phyloP scores from a whole-genome alignment of 2,329 filamentous ascomycete species.

The Paraphaeosphaeria sporulosa region DNA sequence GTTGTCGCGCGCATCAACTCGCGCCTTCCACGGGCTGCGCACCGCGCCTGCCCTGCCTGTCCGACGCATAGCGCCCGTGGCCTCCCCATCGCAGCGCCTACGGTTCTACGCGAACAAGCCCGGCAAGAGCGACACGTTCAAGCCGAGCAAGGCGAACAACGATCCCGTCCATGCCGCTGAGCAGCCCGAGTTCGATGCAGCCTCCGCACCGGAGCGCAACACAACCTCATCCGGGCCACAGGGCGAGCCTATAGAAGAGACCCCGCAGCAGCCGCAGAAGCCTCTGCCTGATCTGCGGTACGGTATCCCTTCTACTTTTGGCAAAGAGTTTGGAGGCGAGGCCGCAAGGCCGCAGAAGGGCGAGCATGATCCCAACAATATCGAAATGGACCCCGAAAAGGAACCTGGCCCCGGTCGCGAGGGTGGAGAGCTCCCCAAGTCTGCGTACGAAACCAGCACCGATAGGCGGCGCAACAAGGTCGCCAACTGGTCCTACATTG shows the following conservation, averaged over 20 bases:
- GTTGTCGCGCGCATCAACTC: conserved; percentile 45
- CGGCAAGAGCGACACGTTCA: conserved; percentile 50
- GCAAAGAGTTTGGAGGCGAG: conserved; percentile 70
- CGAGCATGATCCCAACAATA: conserved; percentile 53
- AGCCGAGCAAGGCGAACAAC: conserved; percentile 31
- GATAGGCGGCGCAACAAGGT: conserved; percentile 81
- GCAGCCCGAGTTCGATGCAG: conserved; percentile 46
- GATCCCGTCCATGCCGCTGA: conserved; percentile 40
- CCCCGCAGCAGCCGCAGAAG: conserved; percentile 61
- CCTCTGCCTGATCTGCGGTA: conserved; percentile 91
- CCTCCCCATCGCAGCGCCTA: conserved; percentile 38
- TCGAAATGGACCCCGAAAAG: conserved; percentile 62
- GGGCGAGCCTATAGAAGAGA: conserved; percentile 48
- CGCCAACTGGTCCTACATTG: conserved; percentile 76
- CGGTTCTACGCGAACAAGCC: conserved; percentile 34
- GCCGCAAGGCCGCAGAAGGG: conserved; percentile 43
- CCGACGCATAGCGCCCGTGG: conserved; percentile 34
- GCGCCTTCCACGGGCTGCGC: conserved; percentile 36
- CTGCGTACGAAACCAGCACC: conserved; percentile 87
- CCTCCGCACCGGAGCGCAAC: conserved; percentile 36
- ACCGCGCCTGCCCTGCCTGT: conserved; percentile 34
- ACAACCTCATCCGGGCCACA: conserved; percentile 36
- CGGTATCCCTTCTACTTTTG: conserved; percentile 90
- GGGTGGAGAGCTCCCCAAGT: conserved; percentile 74
- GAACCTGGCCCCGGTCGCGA: conserved; percentile 55